These are phyloP conservation scores for Thermochaetoides thermophila DNA, from an alignment of 495 filamentous ascomycete genomes.

Conservation along the genomic window DNA sequence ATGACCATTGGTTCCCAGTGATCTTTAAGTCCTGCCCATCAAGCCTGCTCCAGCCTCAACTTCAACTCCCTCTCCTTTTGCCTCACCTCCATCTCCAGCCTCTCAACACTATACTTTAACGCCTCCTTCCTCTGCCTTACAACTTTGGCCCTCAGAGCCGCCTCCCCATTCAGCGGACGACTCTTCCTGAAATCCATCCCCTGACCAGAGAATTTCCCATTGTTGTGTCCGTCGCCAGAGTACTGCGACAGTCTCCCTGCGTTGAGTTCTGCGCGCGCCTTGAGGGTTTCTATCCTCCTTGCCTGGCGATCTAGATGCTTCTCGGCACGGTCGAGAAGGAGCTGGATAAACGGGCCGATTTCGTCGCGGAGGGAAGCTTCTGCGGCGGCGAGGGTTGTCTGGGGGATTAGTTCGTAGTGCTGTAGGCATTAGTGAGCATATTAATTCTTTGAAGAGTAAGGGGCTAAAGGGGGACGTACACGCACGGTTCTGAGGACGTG, in stretches of 20 bases:
- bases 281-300: conserved; percentile 32
- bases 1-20: too few relatives aligned
- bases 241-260: conserved; percentile 25
- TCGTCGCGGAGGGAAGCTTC: conserved; percentile 36
- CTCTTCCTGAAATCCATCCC: not conserved
- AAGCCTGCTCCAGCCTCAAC: conserved; percentile 25
- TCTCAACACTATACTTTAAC: conserved; percentile 33
- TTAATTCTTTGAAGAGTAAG: too few relatives aligned
- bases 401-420: conserved; percentile 39
- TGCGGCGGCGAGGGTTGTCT: conserved; percentile 31
- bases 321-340: conserved; percentile 33
- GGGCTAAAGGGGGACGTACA: conserved; percentile 13
- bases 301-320: conserved; percentile 30
- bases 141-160: conserved; percentile 24
- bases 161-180: conserved; percentile 15
- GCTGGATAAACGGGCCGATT: conserved; percentile 30
- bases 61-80: conserved; percentile 37
- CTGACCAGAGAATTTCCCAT: not conserved
- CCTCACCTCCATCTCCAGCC: conserved; percentile 34
- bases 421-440: conserved; percentile 8
- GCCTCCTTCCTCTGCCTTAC: conserved; percentile 28
- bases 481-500: conserved; percentile 34
- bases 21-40: too few relatives aligned
- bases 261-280: conserved; percentile 32
- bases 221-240: not conserved